Evolutionary conservation across 208 protist genomes (phyloP).

Genomic region (Spongospora subterranea): DNA sequence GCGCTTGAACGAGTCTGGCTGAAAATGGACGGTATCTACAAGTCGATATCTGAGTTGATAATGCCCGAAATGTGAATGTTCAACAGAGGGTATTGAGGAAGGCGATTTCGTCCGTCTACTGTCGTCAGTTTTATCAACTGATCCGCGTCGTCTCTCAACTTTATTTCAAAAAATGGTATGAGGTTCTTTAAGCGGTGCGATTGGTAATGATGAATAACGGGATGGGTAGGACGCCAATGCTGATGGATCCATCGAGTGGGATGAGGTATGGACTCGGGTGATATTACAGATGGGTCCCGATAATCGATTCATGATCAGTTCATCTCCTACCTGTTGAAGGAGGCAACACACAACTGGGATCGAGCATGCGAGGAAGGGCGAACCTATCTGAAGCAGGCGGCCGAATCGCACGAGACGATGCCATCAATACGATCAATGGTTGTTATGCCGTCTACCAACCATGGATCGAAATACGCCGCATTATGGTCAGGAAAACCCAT

Average conservation of each 20-base stretch:
- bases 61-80: not conserved
- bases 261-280: too few relatives aligned
- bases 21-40: not conserved
- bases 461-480: not conserved
- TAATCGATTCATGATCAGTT: slow-evolving; percentile 10
- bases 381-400: slow-evolving; percentile 9
- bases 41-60: not conserved
- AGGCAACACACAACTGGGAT: slow-evolving; percentile 51
- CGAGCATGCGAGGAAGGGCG: slow-evolving; percentile 10
- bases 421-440: not conserved
- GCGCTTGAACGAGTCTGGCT: slow-evolving; percentile 47
- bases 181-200: not conserved
- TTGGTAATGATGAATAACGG: not conserved
- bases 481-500: not conserved
- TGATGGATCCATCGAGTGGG: slow-evolving; percentile 50
- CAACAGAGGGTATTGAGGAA: slow-evolving; percentile 25
- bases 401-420: not conserved
- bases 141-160: not conserved
- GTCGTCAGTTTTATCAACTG: slow-evolving; percentile 19
- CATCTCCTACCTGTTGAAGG: slow-evolving; percentile 39
- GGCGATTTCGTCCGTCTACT: slow-evolving; percentile 46
- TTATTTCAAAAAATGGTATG: slow-evolving; percentile 38
- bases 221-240: slow-evolving; percentile 27
- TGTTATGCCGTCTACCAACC: slow-evolving; percentile 17
- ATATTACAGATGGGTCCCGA: not conserved